Base-by-base conservation (phyloP, 306 rosid species). In the Nissolia schottii region DNA sequence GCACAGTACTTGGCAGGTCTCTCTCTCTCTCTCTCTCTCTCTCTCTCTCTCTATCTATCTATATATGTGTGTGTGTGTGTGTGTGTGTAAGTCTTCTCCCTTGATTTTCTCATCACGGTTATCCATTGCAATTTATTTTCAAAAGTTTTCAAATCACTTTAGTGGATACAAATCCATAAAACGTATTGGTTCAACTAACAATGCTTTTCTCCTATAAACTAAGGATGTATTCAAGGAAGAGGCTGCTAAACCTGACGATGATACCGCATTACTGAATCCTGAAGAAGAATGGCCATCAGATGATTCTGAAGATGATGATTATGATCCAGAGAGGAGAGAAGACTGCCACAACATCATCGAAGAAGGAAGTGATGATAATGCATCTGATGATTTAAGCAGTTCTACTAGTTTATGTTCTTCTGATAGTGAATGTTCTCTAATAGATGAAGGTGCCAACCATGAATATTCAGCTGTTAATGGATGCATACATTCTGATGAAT, bases 241-340 rank as follows among this genome's bases (percentile, higher is more conserved):
- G 81, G 96, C 98, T 64, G 81, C 88, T 79, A 77, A 73, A 24
- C 96, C 91, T 13, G 87, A 87, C 74, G 86, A 84, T 67, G 84
- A 73, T 38, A 70, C 82, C 73, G 72, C 82, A 37, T 62, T 82
- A 69, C 64, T 75, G 53, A 85, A 90, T 77, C 89, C 87, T 18
- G 96, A 79, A 59, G 95, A 82, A 68, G 88, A 89, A 64, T 92
- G 92, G 96, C 98, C 98, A 48, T 92, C 96, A 1, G 96, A 92
- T 82, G 98, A 90, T 82, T 89, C 98, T 43, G 96, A 84, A 63
- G 98, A 92, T 71, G 91, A 85, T 75, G 95, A 92, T 82, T 92
- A 92, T 81, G 70, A 92, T 71, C 98, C 98, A 19, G 92, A 82
- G 78, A 84, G 83, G 86, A 82, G 66, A 40, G 87, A 86, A 79